Evolutionary conservation across 2,329 filamentous ascomycete genomes (phyloP), one percentile per base, ranked within the genome.

Genomic region (Blastomyces parvus): DNA sequence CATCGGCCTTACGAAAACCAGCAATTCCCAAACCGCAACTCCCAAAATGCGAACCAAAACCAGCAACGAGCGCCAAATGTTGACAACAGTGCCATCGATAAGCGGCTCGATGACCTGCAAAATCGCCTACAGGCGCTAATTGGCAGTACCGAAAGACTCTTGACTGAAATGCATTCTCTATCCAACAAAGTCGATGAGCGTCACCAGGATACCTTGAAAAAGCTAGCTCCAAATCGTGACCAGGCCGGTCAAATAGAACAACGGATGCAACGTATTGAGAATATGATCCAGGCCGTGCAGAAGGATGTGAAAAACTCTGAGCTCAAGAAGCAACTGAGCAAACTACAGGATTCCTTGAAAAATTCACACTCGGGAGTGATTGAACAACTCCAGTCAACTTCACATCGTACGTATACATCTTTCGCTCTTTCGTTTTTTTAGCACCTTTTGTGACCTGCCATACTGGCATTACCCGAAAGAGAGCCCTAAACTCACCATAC

Each of bases 41-140:
- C 58, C 70, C 74, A 65, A 70, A 75, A 59, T 62, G 63, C 64
- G 73, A 67, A 64, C 71, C 42, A 68, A 73, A 48, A 70, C 73
- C 71, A 73, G 13, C 69, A 74, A 44, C 63, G 69, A 36, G 65
- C 74, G 48, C 72, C 72, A 6, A 53, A 22, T n/a, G 40, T 22
- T n/a, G 42, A 25, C 70, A 75, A 53, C 68, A 75, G 27, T 71
- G 74, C 44, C 68, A 74, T 59, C 70, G 77, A 63, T 71, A 75
- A 58, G 68, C 72, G 62, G 69, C 64, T 67, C 30, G 65, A 68
- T 22, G 64, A 68, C 22, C 82, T 97, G 17, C 88, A 96, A 79
- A 88, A 88, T 78, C 88, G 91, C 40, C 79, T 97, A 22, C 90
- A 80, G 64, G 77, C 80, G 48, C 77, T 89, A 60, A 82, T 86